A percentile compares a stretch with the other conserved stretches of the same genome.
These are phyloP conservation scores for Rhizoctonia solani DNA, from an alignment of 1,284 basidiomycete species.

Conservation along the genomic window DNA sequence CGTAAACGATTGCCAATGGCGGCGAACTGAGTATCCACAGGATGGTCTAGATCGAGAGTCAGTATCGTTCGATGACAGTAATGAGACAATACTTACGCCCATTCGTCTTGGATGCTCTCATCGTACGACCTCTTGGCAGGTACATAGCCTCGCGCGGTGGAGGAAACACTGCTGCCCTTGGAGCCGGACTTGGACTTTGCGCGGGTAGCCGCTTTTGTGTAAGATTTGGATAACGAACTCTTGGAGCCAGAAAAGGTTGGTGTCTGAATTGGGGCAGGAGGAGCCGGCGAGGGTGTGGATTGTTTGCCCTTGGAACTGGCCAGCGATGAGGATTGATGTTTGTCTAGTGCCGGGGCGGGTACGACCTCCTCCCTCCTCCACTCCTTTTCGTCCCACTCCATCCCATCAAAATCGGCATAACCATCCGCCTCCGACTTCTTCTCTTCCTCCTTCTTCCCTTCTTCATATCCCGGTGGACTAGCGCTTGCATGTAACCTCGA, in stretches of 20 bases:
- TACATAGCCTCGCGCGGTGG: conserved; percentile 13
- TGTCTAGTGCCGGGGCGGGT: background rate
- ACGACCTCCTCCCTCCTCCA: conserved; percentile 31
- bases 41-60: background rate
- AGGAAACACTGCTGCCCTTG: conserved; percentile 11
- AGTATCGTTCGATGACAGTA: background rate
- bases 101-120: conserved; percentile 20
- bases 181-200: background rate
- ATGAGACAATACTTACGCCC: conserved; percentile 10
- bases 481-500: conserved; percentile 17
- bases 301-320: background rate
- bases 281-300: background rate
- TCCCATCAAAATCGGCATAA: conserved; percentile 13
- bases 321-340: background rate
- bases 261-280: no score
- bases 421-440: no score
- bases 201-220: background rate
- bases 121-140: conserved; percentile 16
- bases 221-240: background rate
- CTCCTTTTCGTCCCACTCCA: conserved; percentile 29
- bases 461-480: conserved; percentile 15
- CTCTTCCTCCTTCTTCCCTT: conserved; percentile 1
- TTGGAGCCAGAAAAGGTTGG: background rate
- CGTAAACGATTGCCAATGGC: background rate
- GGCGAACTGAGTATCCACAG: background rate